phyloP scores from a whole-genome alignment of 1,139 yeast genomes.

The Yamadazyma atlantica region DNA sequence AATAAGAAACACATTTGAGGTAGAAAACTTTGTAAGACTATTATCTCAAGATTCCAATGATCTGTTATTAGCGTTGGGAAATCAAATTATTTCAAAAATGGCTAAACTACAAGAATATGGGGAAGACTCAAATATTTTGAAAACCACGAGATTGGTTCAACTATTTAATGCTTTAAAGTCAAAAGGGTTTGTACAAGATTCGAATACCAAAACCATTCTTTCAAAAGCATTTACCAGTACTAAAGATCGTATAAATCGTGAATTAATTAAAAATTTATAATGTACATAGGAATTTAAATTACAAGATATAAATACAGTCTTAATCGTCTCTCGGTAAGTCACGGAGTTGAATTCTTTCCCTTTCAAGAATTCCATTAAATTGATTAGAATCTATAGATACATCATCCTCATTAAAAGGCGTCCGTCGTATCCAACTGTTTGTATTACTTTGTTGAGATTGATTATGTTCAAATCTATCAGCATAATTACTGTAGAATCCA shows the following conservation, averaged over 20 bases:
- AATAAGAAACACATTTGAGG: constrained; percentile 20
- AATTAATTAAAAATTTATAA: constrained; percentile 1
- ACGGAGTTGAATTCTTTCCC: constrained; percentile 10
- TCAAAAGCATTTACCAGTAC: not conserved
- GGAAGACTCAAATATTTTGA: constrained; percentile 2
- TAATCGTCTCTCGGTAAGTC: constrained; percentile 6
- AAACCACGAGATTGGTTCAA: not conserved
- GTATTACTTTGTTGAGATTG: constrained; percentile 15
- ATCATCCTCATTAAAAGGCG: constrained; percentile 21
- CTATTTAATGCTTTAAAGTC: not conserved
- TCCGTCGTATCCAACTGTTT: constrained; percentile 23
- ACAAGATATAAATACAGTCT: not conserved
- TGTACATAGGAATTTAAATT: constrained; percentile 1
- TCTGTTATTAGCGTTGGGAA: constrained; percentile 14
- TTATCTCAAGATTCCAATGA: constrained; percentile 14
- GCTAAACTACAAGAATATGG: not conserved
- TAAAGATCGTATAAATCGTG: not conserved
- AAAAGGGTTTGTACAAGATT: not conserved
- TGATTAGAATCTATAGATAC: constrained; percentile 18
- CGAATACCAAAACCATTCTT: not conserved
- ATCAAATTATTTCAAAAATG: constrained; percentile 17
- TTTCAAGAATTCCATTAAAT: constrained; percentile 9
- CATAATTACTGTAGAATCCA: constrained; percentile 34
- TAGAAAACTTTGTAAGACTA: constrained; percentile 29
- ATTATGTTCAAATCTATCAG: constrained; percentile 15